phyloP scores from a whole-genome alignment of 106 monocot species.

The Dioscorea alata region DNA sequence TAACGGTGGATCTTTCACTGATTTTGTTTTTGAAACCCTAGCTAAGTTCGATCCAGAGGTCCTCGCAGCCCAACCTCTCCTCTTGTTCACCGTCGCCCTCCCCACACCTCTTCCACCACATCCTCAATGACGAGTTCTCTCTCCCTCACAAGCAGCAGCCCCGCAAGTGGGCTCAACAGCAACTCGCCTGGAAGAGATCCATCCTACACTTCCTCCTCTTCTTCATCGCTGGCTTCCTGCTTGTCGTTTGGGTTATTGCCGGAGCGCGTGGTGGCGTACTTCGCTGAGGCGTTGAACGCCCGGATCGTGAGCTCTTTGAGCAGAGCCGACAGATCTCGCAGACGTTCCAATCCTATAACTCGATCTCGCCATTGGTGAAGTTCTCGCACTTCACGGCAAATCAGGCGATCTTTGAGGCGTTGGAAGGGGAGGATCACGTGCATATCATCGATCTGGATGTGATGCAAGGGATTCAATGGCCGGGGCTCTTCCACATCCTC shows the following conservation, averaged over 20 bases:
- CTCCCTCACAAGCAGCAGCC: neutral
- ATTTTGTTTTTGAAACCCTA: no score
- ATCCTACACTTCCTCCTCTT: constrained; percentile 16
- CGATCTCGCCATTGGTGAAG: constrained; percentile 51
- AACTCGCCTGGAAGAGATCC: neutral
- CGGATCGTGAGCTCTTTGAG: constrained; percentile 16
- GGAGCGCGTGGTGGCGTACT: constrained; percentile 67
- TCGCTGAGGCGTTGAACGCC: constrained; percentile 51
- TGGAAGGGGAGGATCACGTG: constrained; percentile 20
- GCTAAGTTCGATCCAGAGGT: neutral
- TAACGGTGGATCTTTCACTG: no score
- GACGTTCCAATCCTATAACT: constrained; percentile 56
- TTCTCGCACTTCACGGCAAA: constrained; percentile 92
- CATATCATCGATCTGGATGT: constrained; percentile 27
- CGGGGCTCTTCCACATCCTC: constrained; percentile 39
- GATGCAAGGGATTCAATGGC: constrained; percentile 43
- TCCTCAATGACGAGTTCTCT: neutral
- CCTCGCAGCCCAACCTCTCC: constrained; percentile 9
- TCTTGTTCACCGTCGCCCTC: neutral
- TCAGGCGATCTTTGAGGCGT: constrained; percentile 63
- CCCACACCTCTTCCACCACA: neutral
- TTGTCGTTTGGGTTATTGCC: constrained; percentile 50
- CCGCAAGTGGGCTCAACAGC: constrained; percentile 13
- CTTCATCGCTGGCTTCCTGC: constrained; percentile 38
- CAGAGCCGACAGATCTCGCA: constrained; percentile 19